These are phyloP conservation scores for Pythium sp. DNA, from an alignment of 352 stramenopile species.

Conservation along the genomic window DNA sequence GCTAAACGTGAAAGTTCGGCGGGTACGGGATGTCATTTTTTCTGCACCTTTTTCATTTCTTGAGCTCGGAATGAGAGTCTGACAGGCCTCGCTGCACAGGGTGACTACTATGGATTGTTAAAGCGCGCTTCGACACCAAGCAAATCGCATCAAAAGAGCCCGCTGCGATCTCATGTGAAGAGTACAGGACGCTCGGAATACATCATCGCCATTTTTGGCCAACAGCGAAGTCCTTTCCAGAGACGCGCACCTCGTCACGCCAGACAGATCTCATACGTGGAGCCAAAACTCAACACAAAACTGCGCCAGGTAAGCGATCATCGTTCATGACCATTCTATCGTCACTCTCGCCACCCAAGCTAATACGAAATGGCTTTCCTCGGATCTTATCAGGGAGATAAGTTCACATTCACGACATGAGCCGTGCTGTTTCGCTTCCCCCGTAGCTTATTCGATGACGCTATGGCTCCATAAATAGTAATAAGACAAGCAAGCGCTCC, in stretches of 20 bases:
- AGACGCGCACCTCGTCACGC: constrained; percentile 28
- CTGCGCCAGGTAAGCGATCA: constrained; percentile 56
- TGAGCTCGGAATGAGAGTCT: not conserved
- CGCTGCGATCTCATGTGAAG: constrained; percentile 13
- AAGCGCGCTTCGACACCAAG: constrained; percentile 23
- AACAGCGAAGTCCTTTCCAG: constrained; percentile 21
- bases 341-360: not conserved
- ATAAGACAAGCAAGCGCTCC: not conserved
- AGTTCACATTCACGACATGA: constrained; percentile 78
- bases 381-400: constrained; percentile 46
- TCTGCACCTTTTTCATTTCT: not conserved
- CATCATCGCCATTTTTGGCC: constrained; percentile 16
- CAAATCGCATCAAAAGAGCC: constrained; percentile 17
- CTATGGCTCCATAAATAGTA: constrained; percentile 7
- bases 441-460: constrained; percentile 2
- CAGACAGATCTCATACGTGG: constrained; percentile 53
- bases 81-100: constrained; percentile 25
- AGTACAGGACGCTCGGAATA: constrained; percentile 20
- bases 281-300: constrained; percentile 80
- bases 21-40: constrained; percentile 24
- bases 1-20: constrained; percentile 60
- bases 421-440: not conserved
- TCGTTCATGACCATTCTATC: not conserved
- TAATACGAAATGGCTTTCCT: constrained; percentile 10
- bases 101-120: constrained; percentile 65